A percentile compares a stretch with the other conserved stretches of the same genome.
Evolutionary conservation across 202 grass and related monocot genomes (phyloP).

Genomic region (Setaria italica): DNA sequence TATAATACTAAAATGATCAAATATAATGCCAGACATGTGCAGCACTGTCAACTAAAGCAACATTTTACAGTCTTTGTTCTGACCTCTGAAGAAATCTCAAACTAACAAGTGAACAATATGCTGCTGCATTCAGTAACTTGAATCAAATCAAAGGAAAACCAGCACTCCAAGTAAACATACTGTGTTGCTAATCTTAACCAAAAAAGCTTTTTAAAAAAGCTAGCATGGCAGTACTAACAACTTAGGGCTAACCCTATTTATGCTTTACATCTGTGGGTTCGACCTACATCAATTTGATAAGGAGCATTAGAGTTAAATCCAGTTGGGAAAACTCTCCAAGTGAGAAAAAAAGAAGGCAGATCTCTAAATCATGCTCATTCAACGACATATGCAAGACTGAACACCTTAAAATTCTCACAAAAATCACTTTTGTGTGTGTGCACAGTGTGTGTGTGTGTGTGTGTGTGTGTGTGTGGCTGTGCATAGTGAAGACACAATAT

Average conservation of each 20-base stretch:
- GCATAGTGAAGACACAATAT: neutral
- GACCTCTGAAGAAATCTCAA: neutral
- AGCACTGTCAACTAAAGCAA: slow-evolving; percentile 3
- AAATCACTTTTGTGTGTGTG: too few relatives aligned
- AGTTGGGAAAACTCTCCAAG: neutral
- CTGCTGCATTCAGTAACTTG: slow-evolving; percentile 12
- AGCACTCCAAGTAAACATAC: neutral
- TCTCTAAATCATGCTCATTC: neutral
- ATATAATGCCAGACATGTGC: neutral
- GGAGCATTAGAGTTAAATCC: slow-evolving; percentile 12
- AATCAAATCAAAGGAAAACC: neutral
- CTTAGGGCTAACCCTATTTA: neutral
- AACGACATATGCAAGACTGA: neutral
- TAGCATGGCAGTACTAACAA: neutral
- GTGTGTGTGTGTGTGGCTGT: neutral
- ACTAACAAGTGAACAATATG: neutral
- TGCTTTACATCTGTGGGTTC: neutral
- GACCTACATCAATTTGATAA: slow-evolving; percentile 1
- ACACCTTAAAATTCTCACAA: neutral
- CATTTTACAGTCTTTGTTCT: neutral
- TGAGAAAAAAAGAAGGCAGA: slow-evolving; percentile 29
- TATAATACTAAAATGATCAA: too few relatives aligned
- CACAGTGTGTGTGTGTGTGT: neutral
- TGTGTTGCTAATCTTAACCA: slow-evolving; percentile 18
- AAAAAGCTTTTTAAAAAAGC: neutral